Base-by-base conservation (phyloP, 768 basidiomycete species). In the Lactarius quietus region DNA sequence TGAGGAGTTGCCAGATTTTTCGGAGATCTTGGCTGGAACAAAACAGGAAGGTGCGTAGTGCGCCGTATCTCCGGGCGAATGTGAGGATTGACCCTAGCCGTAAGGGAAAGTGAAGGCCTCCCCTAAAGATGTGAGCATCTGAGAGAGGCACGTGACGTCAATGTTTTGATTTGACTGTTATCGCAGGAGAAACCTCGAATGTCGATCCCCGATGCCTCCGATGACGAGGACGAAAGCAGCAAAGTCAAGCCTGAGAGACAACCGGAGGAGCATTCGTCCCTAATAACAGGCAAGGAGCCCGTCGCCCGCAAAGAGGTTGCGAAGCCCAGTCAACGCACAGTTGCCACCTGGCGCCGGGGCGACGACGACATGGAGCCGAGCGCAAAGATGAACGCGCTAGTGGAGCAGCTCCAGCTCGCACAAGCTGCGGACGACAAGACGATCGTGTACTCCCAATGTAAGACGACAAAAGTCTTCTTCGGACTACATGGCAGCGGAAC, bases 381-480 rank as follows among this genome's bases (percentile, higher is more conserved):
- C 71, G 78, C 86, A 10, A 90, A 89, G 79, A 90, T 90, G 87
- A 55, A 82, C 28, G 79, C 79, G 33, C 73, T 87, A 70, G 74
- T 90, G 26, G 73, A 79, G 2, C 76, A 83, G 54, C 76, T 93
- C 68, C 81, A 84, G 69, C 78, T 86, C 62, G 85, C 84, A 83
- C 84, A 86, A 17, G 67, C 70, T 12, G 79, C 78, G 6, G 86
- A 86, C 0, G 88, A 90, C 72, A 90, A 90, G 79, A 84, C 83
- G 6, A 89, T 90, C 38, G 79, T 82, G 51, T 89, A 86, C 73
- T 88, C 86, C 5, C 88, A 90, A 73, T 90, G 87, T 87, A 8
- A 33, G 33, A 33, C 33, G 64, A 58, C 83, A 57, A 17, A 31
- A 10, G 10, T 38, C 38, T 14, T 38, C 38, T 38, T 55, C n/a